Base-by-base conservation (phyloP, 768 basidiomycete species). In the Russula brevipes region DNA sequence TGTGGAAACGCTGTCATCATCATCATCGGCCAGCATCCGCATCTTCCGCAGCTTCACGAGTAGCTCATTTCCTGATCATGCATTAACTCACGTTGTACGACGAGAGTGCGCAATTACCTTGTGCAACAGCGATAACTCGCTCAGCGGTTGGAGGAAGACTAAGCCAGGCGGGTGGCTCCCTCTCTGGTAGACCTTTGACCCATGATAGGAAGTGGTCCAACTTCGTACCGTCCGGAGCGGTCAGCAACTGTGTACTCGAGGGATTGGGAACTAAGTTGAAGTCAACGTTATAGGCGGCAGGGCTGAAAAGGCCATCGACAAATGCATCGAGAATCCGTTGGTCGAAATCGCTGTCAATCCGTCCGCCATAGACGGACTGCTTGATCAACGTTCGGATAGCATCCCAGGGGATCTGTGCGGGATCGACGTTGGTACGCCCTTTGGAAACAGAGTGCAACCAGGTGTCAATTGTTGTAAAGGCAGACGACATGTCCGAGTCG, bases 401-500 rank as follows among this genome's bases (percentile, higher is more conserved):
- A 68, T 89, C 86, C 95, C 97, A 98, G 4, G 97, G 97, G 54
- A 99, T 94, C 10, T 81, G 79, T 0, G 84, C 87, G 1, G 97
- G 97, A 72, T 98, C 90, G 60, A 99, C 84, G 71, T 98, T 98
- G 4, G 94, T 82, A 58, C 88, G 82, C 24, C 95, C 96, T 72
- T 92, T 90, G 5, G 95, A 88, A 54, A 89, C 80, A 0, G 82
- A 72, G 55, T 80, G 81, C 55, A 98, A 80, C 94, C 96, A 98
- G 1, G 86, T 80, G 72, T 98, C 95, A 72, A 98, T 97, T 17
- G 92, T 95, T 46, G 81, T 82, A 71, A 93, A 89, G 1, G 95
- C 95, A 11, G 96, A 89, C 16, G 89, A 84, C 83, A 97, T 90
- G 72, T 99, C 97, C 5, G 96, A 97, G 73, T 98, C 95, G 75